Evolutionary conservation across 1,284 basidiomycete species (phyloP), one percentile per base, ranked within the genome.

Genomic region (Takashimella koratensis): DNA sequence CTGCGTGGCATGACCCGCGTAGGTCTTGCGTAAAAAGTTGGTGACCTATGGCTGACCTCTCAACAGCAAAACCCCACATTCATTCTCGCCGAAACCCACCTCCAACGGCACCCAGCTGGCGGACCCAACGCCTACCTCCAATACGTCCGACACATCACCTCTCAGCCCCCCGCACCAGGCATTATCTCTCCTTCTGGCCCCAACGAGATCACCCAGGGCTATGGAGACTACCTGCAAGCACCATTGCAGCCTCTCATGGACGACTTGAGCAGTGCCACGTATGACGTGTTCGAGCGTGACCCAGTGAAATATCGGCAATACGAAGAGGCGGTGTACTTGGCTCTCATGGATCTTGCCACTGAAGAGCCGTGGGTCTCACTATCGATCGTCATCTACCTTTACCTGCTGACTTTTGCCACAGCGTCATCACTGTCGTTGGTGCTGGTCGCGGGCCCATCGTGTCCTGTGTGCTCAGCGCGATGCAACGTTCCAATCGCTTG

Each of bases 241-340:
- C 96, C 96, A 0, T 77, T 99, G 52, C 92, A 94, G 86, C 96
- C 96, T 10, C 76, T 99, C 65, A 94, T 96, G 88, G 94, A 98
- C 71, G 94, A 99, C 71, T 78, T 99, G 54, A 90, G 91, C 67
- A 93, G 90, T 64, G 82, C 86, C 53, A 98, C 94, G 5, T 99
- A 99, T 74, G 90, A 98, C 68, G 92, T 91, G 5, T 99, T 99
- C 66, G 96, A 99, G 71, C 85, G 90, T 67, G 96, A 98, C 78
- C 93, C 96, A 0, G 86, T 98, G 60, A 98, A 99, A 76, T 99
- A 99, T 70, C 76, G 82, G 48, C 86, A 91, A 63, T 99, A 98
- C 73, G 96, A 98, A 77, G 90, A 98, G 80, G 89, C 91, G 1
- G 85, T 95, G 56, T 90, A 82, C 66, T 80, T 81, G 47, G 93